Evolutionary conservation across 208 protist genomes (phyloP).

Genomic region (Tritrichomonas musculus): DNA sequence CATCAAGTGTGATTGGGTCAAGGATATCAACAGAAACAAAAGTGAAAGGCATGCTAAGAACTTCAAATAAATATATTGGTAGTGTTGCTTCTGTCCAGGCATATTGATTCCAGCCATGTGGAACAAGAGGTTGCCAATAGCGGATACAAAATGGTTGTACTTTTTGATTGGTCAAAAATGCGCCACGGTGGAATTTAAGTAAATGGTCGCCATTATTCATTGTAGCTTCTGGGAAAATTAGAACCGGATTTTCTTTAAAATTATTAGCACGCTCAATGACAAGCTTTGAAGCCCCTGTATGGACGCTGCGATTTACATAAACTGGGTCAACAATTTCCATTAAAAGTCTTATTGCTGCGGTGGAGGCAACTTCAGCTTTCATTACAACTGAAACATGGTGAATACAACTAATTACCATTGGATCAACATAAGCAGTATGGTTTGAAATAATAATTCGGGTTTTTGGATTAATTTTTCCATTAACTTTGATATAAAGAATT

Average conservation of each 20-base stretch:
- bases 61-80: neutral
- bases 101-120: neutral
- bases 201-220: neutral
- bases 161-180: neutral
- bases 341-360: neutral
- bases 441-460: neutral
- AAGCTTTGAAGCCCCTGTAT: neutral
- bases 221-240: slow-evolving; percentile 27
- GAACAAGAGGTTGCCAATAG: slow-evolving; percentile 19
- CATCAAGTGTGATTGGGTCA: neutral
- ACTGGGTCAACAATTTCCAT: neutral
- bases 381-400: neutral
- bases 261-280: neutral
- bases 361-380: neutral
- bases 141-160: neutral
- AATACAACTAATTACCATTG: neutral
- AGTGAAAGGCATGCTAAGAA: neutral
- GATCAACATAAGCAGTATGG: neutral
- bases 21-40: neutral
- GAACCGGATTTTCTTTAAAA: neutral
- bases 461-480: neutral
- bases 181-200: neutral
- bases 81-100: neutral
- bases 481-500: neutral
- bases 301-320: neutral